Percentiles rank a stretch among this genome's conserved stretches.
phyloP scores from a whole-genome alignment of 2,329 filamentous ascomycete species.

The Sphaerulina vaccinii region DNA sequence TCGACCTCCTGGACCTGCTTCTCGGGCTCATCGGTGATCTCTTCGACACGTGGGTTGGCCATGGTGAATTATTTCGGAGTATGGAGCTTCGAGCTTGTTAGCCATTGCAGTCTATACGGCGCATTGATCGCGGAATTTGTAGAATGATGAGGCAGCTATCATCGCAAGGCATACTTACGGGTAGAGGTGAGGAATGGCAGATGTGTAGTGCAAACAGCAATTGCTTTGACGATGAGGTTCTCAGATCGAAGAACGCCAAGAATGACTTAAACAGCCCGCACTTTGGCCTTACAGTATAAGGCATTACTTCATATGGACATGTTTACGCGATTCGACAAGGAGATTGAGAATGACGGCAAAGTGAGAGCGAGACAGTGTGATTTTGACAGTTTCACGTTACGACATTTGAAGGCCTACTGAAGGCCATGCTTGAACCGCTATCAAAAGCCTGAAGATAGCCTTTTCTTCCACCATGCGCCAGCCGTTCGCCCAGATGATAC shows the following conservation, averaged over 20 bases:
- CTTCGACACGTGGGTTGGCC: slow-evolving; percentile 97
- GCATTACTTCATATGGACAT: background rate
- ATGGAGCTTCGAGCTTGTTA: slow-evolving; percentile 7
- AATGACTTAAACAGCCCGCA: background rate
- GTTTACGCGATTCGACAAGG: background rate
- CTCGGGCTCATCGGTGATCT: slow-evolving; percentile 85
- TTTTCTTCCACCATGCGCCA: slow-evolving; percentile 28
- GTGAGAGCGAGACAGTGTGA: background rate
- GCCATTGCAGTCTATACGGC: background rate
- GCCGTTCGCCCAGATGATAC: slow-evolving; percentile 16
- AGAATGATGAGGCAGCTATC: background rate
- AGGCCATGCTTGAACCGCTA: slow-evolving; percentile 29
- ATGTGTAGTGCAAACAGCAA: background rate
- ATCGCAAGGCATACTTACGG: background rate
- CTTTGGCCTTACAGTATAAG: slow-evolving; percentile 2
- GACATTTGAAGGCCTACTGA: slow-evolving; percentile 17
- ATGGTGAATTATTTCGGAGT: slow-evolving; percentile 50
- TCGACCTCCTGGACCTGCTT: slow-evolving; percentile 60
- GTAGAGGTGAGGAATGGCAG: background rate
- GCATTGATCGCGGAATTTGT: background rate
- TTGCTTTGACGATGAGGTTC: background rate
- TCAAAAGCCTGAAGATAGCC: slow-evolving; percentile 28
- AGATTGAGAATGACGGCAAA: background rate
- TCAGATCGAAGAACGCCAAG: background rate
- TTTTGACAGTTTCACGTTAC: slow-evolving; percentile 21